A percentile compares a stretch with the other conserved stretches of the same genome.
These are phyloP conservation scores for Yamadazyma triangularis DNA, from an alignment of 1,139 yeast genomes.

Conservation along the genomic window DNA sequence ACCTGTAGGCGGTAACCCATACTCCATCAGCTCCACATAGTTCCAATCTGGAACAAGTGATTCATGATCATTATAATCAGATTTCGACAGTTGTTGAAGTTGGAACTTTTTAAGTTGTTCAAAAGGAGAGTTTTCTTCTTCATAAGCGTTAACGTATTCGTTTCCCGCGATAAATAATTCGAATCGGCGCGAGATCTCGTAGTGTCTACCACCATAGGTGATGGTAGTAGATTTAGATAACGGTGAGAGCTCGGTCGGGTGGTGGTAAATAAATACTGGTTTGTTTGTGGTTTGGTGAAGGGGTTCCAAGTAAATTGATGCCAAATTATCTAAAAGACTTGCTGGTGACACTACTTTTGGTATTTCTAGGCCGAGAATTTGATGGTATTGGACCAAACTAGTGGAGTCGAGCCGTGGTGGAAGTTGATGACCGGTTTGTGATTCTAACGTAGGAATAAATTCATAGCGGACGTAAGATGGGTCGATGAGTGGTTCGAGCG, in stretches of 20 bases:
- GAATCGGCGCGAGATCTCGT: conserved; percentile 62
- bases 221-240: conserved; percentile 62
- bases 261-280: conserved; percentile 78
- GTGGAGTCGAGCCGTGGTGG: conserved; percentile 37
- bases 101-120: conserved; percentile 59
- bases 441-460: conserved; percentile 54
- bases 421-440: conserved; percentile 35
- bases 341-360: conserved; percentile 49
- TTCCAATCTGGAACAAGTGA: conserved; percentile 66
- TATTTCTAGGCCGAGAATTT: conserved; percentile 20
- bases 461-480: conserved; percentile 39
- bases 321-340: conserved; percentile 62
- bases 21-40: conserved; percentile 74
- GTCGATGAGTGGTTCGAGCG: conserved; percentile 7
- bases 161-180: conserved; percentile 78
- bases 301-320: conserved; percentile 64
- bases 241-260: conserved; percentile 85
- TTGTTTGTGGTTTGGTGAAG: conserved; percentile 20
- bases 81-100: conserved; percentile 48
- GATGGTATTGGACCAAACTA: conserved; percentile 35
- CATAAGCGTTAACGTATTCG: conserved; percentile 92
- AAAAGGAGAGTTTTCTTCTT: conserved; percentile 88
- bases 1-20: conserved; percentile 96
- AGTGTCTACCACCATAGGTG: conserved; percentile 21
- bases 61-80: conserved; percentile 54